Conservation (phyloP, 345 rosid genomes). For the Eucalyptus tenuipes region DNA sequence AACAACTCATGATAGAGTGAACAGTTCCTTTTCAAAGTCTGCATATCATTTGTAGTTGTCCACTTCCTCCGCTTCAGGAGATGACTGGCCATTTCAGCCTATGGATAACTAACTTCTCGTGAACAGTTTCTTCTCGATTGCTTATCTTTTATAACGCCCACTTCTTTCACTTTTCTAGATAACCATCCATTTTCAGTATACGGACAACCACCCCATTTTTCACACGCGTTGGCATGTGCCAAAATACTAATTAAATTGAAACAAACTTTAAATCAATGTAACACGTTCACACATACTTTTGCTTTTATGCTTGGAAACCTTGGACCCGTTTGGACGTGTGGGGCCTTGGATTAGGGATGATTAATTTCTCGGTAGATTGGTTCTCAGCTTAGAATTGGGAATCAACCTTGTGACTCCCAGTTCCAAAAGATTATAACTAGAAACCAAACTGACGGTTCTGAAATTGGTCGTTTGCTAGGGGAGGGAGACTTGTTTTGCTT, state of each 20-base stretch:
- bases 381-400: not conserved
- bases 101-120: not conserved
- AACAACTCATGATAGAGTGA: not conserved
- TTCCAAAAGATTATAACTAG: not conserved
- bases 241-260: not conserved
- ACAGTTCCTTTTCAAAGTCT: not conserved
- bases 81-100: not conserved
- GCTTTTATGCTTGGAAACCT: not conserved
- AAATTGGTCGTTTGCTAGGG: no score
- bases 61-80: not conserved
- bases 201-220: not conserved
- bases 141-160: not conserved
- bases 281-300: not conserved
- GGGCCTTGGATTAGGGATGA: not conserved
- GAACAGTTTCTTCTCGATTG: not conserved
- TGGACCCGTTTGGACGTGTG: not conserved
- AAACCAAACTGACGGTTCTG: no score
- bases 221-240: not conserved
- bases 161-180: not conserved
- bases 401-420: not conserved
- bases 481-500: no score
- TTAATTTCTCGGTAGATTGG: no score
- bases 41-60: not conserved
- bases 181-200: not conserved
- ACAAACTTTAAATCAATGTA: not conserved